phyloP scores from a whole-genome alignment of 169 alveolate genomes.

The Plasmodium gaboni region DNA sequence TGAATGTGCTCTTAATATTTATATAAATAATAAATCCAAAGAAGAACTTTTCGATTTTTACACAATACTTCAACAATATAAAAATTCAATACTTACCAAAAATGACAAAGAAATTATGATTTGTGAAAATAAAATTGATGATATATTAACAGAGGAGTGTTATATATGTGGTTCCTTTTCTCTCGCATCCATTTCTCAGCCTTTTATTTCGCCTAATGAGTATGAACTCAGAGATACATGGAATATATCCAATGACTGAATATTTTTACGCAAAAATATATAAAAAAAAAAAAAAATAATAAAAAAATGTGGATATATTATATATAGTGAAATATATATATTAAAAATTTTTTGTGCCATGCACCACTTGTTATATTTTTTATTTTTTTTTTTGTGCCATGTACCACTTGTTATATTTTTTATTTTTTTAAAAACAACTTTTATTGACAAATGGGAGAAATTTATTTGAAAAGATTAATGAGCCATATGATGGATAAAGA shows the following conservation, averaged over 20 bases:
- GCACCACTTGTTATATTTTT: neutral
- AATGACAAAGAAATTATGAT: conserved; percentile 48
- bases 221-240: conserved; percentile 61
- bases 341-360: neutral
- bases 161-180: conserved; percentile 74
- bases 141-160: conserved; percentile 74
- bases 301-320: neutral
- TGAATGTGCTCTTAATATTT: conserved; percentile 48
- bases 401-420: neutral
- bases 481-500: conserved; percentile 68
- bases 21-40: conserved; percentile 54
- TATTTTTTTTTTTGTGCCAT: neutral
- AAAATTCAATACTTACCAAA: conserved; percentile 46
- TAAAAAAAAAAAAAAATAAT: neutral
- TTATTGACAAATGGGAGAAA: conserved; percentile 56
- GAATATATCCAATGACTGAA: conserved; percentile 58
- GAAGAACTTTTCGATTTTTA: conserved; percentile 59
- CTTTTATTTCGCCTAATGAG: conserved; percentile 37
- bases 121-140: conserved; percentile 74
- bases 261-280: neutral
- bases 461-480: conserved; percentile 52
- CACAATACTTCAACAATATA: conserved; percentile 47
- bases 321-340: neutral
- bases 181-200: conserved; percentile 35
- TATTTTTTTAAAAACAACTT: conserved; percentile 50